Percentiles rank a stretch among this genome's conserved stretches.
Evolutionary conservation across 2,329 filamentous ascomycete genomes (phyloP).

Genomic region (Cordyceps sp.): DNA sequence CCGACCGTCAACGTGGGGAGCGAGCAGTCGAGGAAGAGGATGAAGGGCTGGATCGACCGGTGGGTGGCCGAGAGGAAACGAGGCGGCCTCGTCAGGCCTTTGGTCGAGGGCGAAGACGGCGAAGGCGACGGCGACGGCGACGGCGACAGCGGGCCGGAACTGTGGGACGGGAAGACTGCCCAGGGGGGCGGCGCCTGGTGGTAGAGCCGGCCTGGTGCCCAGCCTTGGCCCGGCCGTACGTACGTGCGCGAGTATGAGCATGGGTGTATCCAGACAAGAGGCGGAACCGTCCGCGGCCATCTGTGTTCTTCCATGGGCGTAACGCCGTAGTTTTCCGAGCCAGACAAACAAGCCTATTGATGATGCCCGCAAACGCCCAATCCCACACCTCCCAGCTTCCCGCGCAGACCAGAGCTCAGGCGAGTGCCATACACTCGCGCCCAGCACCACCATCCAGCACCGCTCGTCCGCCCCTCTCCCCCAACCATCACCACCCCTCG

Average conservation of each 20-base stretch:
- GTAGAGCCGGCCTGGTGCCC: too few species aligned
- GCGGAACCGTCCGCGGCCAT: background rate
- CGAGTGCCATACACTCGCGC: too few species aligned
- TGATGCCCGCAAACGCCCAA: too few species aligned
- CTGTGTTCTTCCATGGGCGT: background rate
- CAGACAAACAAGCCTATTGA: too few species aligned
- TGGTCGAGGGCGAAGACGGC: constrained; percentile 21
- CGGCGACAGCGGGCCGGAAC: constrained; percentile 8
- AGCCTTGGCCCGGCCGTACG: too few species aligned
- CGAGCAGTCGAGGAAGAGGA: constrained; percentile 36
- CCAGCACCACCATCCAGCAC: too few species aligned
- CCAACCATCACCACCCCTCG: background rate
- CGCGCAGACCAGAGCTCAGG: too few species aligned
- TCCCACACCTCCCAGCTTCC: too few species aligned
- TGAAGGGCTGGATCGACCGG: constrained; percentile 48
- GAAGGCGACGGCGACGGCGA: constrained; percentile 16
- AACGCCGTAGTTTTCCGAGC: too few species aligned
- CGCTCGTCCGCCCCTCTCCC: too few species aligned
- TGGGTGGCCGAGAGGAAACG: constrained; percentile 42
- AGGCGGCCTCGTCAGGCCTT: constrained; percentile 32
- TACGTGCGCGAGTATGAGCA: too few species aligned
- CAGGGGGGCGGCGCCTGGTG: constrained; percentile 23
- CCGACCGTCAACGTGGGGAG: constrained; percentile 77
- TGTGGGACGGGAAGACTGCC: constrained; percentile 23
- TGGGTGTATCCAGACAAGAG: background rate